Evolutionary conservation across 495 filamentous ascomycete species (phyloP).

Genomic region (Apodospora peruviana): DNA sequence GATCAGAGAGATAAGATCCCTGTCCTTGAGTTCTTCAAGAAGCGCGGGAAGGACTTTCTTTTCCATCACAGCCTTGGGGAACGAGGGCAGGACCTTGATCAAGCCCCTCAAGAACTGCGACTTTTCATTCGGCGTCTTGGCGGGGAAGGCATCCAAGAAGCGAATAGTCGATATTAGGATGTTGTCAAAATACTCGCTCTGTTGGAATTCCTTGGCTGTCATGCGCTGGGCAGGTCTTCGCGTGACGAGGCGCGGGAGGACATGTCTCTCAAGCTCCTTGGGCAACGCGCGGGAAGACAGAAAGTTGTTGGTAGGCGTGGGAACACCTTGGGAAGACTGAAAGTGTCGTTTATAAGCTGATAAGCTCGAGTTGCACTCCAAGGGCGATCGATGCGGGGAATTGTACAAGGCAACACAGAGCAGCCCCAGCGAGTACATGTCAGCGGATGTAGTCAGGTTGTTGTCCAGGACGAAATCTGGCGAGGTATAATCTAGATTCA

Average conservation of each 20-base stretch:
- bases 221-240: constrained; percentile 78
- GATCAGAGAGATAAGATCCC: constrained; percentile 73
- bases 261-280: constrained; percentile 63
- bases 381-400: constrained; percentile 78
- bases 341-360: constrained; percentile 80
- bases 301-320: constrained; percentile 75
- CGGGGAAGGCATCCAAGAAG: constrained; percentile 82
- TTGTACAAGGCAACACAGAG: constrained; percentile 89
- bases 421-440: constrained; percentile 90
- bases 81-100: constrained; percentile 77
- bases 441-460: constrained; percentile 70
- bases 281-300: constrained; percentile 74
- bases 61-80: constrained; percentile 87
- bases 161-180: constrained; percentile 92
- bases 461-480: constrained; percentile 90
- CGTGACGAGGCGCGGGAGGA: constrained; percentile 79
- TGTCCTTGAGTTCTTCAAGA: constrained; percentile 89
- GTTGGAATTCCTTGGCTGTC: constrained; percentile 87
- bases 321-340: constrained; percentile 66
- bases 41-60: constrained; percentile 87
- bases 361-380: constrained; percentile 71
- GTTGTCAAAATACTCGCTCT: constrained; percentile 93
- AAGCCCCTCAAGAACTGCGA: constrained; percentile 85
- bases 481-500: constrained; percentile 87
- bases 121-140: constrained; percentile 89